These are phyloP conservation scores for Coemansia sp. DNA, from an alignment of 192 early-diverging fungal genomes.

Conservation along the genomic window DNA sequence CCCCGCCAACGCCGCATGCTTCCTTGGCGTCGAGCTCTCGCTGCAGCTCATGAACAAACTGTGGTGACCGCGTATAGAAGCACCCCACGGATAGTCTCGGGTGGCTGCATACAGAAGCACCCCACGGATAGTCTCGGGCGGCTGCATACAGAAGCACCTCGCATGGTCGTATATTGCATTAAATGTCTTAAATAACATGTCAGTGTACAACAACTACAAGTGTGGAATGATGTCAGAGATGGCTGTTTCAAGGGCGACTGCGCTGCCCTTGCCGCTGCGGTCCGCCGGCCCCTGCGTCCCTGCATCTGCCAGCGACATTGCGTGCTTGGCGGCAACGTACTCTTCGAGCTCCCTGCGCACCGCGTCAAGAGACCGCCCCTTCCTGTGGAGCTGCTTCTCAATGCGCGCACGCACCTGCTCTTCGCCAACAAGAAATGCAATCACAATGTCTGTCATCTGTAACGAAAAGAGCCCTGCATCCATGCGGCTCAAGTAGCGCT, in stretches of 20 bases:
- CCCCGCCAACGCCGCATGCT: conserved; percentile 85
- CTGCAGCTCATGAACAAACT: conserved; percentile 52
- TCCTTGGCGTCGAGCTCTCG: conserved; percentile 63
- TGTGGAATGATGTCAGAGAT: neutral
- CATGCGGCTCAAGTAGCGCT: conserved; percentile 68
- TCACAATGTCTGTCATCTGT: conserved; percentile 70
- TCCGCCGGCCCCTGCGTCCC: neutral
- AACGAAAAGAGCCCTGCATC: conserved; percentile 82
- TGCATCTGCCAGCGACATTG: conserved; percentile 9
- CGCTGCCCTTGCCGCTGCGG: neutral
- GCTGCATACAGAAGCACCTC: no score
- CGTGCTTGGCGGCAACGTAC: conserved; percentile 19
- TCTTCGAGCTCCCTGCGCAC: conserved; percentile 35
- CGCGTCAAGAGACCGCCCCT: conserved; percentile 24
- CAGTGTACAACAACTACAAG: neutral
- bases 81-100: neutral
- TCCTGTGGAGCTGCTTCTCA: conserved; percentile 29
- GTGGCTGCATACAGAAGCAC: no score
- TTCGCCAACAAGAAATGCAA: conserved; percentile 69
- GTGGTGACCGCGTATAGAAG: conserved; percentile 32
- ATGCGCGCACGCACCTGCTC: conserved; percentile 25
- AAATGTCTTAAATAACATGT: neutral
- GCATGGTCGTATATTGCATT: no score
- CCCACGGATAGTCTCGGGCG: no score
- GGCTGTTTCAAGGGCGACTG: neutral